Conservation (phyloP, 129 eudicot genomes). For the Smallanthus sonchifolius region DNA sequence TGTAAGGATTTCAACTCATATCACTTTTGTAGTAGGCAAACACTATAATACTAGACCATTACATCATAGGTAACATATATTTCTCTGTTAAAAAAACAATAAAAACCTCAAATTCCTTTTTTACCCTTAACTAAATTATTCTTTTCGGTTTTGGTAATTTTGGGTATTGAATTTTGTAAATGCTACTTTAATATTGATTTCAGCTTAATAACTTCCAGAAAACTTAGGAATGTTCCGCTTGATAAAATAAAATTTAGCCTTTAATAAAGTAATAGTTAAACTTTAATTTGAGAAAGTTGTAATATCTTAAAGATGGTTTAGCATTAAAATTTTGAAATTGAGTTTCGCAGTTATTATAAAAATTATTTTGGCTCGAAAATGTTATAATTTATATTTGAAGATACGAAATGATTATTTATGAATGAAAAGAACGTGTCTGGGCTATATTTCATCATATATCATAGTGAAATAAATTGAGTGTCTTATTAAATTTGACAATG, state of each 20-base stretch:
- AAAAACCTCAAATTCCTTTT: too few species aligned
- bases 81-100: too few species aligned
- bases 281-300: not conserved
- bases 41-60: too few species aligned
- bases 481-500: conserved; percentile 7
- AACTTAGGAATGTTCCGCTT: too few species aligned
- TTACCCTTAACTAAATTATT: too few species aligned
- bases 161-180: too few species aligned
- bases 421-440: not conserved
- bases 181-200: too few species aligned
- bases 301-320: not conserved
- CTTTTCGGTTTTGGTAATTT: not conserved
- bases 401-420: not conserved
- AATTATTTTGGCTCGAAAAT: not conserved
- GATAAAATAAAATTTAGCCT: too few species aligned
- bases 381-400: not conserved
- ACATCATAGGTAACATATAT: too few species aligned
- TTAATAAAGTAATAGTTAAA: not conserved
- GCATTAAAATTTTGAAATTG: not conserved
- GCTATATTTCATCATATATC: not conserved
- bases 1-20: too few species aligned
- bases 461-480: not conserved
- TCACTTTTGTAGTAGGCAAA: too few species aligned
- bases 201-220: too few species aligned
- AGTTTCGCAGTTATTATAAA: not conserved